Evolutionary conservation across 139 green algal genomes (phyloP).

Genomic region (Chlamydomonas schloesseri): DNA sequence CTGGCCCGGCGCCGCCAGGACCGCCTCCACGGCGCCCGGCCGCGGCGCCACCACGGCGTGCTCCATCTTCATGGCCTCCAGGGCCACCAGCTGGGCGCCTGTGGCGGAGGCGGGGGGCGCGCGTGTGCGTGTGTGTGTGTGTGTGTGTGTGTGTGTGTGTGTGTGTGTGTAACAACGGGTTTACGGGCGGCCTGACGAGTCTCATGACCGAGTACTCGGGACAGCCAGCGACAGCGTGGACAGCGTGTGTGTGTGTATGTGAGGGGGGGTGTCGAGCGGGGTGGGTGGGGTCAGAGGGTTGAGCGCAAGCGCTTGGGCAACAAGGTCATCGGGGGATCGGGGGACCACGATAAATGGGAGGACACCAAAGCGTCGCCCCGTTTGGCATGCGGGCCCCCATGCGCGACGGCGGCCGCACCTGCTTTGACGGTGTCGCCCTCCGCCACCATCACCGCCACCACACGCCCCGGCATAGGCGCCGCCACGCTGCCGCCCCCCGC

Average conservation of each 20-base stretch:
- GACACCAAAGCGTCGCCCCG: too few species aligned
- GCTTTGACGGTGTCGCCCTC: conserved; percentile 25
- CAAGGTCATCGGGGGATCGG: too few species aligned
- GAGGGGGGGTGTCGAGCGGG: too few species aligned
- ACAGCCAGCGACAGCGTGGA: too few species aligned
- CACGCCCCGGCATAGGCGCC: conserved; percentile 80
- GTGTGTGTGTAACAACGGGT: too few species aligned
- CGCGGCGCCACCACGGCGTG: conserved; percentile 49
- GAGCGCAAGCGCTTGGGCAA: too few species aligned
- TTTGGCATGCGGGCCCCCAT: too few species aligned
- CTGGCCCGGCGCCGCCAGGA: conserved; percentile 29
- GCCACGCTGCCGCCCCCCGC: conserved; percentile 52
- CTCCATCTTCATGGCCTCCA: conserved; percentile 93
- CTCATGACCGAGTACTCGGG: too few species aligned
- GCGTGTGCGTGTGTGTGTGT: background rate
- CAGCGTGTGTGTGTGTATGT: too few species aligned
- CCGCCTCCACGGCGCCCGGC: conserved; percentile 45
- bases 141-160: background rate
- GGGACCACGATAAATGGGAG: too few species aligned
- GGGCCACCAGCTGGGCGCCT: conserved; percentile 65
- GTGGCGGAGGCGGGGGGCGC: background rate
- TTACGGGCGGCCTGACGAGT: too few species aligned
- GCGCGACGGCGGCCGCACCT: background rate
- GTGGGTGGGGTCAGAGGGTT: too few species aligned
- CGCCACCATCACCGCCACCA: conserved; percentile 68